A percentile compares a stretch with the other conserved stretches of the same genome.
Conservation (phyloP, 306 rosid genomes). For the Casuarina glauca region DNA sequence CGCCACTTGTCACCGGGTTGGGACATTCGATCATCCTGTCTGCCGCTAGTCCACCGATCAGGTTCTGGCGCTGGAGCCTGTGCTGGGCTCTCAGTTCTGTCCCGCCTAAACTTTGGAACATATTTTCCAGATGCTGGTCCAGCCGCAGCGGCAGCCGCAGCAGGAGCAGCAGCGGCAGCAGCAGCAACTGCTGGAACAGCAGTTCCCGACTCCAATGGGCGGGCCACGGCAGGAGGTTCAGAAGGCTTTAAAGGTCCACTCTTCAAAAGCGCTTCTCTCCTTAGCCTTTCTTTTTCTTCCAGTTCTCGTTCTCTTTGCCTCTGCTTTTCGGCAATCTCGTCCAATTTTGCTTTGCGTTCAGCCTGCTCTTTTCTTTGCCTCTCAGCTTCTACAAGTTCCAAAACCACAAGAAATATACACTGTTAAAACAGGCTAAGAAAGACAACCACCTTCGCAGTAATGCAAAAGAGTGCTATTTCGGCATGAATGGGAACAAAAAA, state of each 20-base stretch:
- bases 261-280: slow-evolving; percentile 60
- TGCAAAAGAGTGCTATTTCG: no score
- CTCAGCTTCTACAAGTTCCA: slow-evolving; percentile 70
- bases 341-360: slow-evolving; percentile 72
- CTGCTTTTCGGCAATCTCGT: slow-evolving; percentile 77
- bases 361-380: slow-evolving; percentile 68
- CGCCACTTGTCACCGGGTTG: slow-evolving; percentile 68
- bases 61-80: slow-evolving; percentile 56
- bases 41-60: slow-evolving; percentile 54
- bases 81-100: slow-evolving; percentile 34
- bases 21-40: slow-evolving; percentile 26
- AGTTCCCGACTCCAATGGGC: slow-evolving; percentile 43
- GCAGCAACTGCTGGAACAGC: slow-evolving; percentile 44
- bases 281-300: slow-evolving; percentile 71
- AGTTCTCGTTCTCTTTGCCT: slow-evolving; percentile 75
- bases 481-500: no score
- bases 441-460: background rate
- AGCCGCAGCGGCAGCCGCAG: slow-evolving; percentile 20
- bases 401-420: background rate
- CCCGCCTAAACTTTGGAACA: slow-evolving; percentile 65
- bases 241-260: slow-evolving; percentile 37
- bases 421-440: background rate
- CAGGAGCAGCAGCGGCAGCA: slow-evolving; percentile 21
- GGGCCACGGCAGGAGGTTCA: slow-evolving; percentile 38
- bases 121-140: slow-evolving; percentile 54